Evolutionary conservation across 371 early-diverging fungal genomes (phyloP), one percentile per base, ranked within the genome.

Genomic region (Haplosporangium sp.): DNA sequence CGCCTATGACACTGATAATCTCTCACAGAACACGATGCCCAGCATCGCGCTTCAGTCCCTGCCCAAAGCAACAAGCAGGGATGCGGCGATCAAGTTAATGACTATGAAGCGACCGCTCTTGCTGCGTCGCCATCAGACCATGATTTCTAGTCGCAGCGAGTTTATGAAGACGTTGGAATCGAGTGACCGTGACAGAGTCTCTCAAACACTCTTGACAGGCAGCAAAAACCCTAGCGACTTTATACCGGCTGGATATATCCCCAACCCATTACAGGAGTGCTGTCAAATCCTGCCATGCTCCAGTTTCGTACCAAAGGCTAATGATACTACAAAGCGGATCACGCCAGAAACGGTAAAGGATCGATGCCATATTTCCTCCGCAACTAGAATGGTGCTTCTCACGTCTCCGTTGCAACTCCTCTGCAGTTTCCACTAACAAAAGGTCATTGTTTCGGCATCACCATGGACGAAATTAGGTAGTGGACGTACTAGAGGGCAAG

Each of bases 401-500:
- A 2, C 29, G 29, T 29, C 29, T 4, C 29, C 29, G 4, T 29
- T 29, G 29, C 29, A 29, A 29, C 29, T 29, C 29, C 29, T 29
- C 29, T 29, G 29, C 29, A 29, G 29, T 29, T 29, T 4, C 29
- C 29, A 29, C 29, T 29, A 29, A 29, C 29, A 29, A 4, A 4
- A 29, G 29, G 4, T 29, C 29, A 4, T 29, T 4, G 29, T 29
- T 29, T 29, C 29, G 29, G 29, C 29, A 29, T 43, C 2, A 20
- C 47, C 42, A 42, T 38, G 41, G 23, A 12, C 16, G 55, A 29
- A 16, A n/a, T 43, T 61, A 80, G 81, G 59, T 83, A 50, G 73
- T 82, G 36, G 73, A 82, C 48, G 79, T 89, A 37, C 74, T 89
- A 14, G 69, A 73, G 7, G 88, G 88, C 43, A 68, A 73, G 55